Evolutionary conservation across 192 early-diverging fungal species (phyloP).

Genomic region (Coemansia sp.): DNA sequence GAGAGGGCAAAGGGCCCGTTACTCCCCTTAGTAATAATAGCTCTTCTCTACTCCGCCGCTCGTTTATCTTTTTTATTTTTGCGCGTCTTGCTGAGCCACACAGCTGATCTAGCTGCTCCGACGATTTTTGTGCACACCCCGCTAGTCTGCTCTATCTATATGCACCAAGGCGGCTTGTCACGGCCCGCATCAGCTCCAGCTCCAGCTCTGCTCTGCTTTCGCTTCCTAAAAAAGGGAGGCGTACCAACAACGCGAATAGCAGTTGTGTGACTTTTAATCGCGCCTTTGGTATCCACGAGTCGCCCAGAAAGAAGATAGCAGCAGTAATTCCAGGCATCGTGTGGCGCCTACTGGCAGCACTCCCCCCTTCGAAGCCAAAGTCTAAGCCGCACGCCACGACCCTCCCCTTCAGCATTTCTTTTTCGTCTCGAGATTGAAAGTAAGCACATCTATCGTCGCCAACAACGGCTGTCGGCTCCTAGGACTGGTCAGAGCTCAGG

Average conservation of each 20-base stretch:
- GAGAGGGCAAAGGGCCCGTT: not conserved
- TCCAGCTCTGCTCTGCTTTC: not conserved
- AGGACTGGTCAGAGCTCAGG: not conserved
- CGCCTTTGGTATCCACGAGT: constrained; percentile 3
- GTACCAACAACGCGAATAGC: not conserved
- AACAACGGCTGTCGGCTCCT: not conserved
- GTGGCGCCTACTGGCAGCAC: not conserved
- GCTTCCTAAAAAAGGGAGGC: not conserved
- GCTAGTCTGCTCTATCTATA: not conserved
- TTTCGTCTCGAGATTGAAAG: not conserved
- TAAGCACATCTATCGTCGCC: not conserved
- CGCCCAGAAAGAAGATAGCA: constrained; percentile 5
- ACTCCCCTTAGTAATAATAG: not conserved
- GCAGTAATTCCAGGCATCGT: constrained; percentile 1
- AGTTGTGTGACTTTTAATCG: not conserved
- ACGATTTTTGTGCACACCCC: not conserved
- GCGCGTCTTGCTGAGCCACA: not conserved
- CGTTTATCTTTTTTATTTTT: not conserved
- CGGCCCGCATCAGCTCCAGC: not conserved
- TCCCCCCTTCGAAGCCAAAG: not conserved
- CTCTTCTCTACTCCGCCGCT: constrained; percentile 1
- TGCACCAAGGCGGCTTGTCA: not conserved
- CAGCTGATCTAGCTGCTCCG: not conserved
- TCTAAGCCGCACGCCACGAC: not conserved
- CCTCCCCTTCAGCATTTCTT: not conserved